Evolutionary conservation across 1,139 yeast genomes (phyloP).

Genomic region (Magnusiomyces fungicola): DNA sequence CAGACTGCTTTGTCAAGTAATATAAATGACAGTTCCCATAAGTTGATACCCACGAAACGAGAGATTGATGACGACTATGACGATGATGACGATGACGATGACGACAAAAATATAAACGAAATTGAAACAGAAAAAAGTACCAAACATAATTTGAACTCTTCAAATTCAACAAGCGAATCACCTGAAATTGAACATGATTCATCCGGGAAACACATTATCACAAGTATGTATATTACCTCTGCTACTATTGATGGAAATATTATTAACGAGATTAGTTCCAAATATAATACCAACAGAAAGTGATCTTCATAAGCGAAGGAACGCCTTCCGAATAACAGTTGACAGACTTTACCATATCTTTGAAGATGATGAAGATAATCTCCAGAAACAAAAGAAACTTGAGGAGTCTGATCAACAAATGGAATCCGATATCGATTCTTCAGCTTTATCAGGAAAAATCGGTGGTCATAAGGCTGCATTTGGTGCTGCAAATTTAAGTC

Average conservation of each 20-base stretch:
- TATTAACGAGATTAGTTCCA: slow-evolving; percentile 12
- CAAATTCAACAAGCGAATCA: neutral
- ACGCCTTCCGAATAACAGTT: slow-evolving; percentile 14
- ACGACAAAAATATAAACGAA: slow-evolving; percentile 12
- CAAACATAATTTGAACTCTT: neutral
- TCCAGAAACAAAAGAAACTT: slow-evolving; percentile 65
- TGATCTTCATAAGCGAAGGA: slow-evolving; percentile 19
- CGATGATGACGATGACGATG: slow-evolving; percentile 25
- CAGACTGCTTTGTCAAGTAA: neutral
- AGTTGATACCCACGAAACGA: slow-evolving; percentile 14
- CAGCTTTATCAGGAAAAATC: slow-evolving; percentile 13
- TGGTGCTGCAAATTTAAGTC: slow-evolving; percentile 76
- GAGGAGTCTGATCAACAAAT: slow-evolving; percentile 74
- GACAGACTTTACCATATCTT: slow-evolving; percentile 63
- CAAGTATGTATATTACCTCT: slow-evolving; percentile 14
- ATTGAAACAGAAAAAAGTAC: slow-evolving; percentile 15
- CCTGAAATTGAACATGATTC: slow-evolving; percentile 5
- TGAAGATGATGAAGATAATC: slow-evolving; percentile 74
- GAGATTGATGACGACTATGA: slow-evolving; percentile 28
- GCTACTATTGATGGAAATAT: slow-evolving; percentile 4
- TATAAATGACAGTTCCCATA: neutral
- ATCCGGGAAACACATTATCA: slow-evolving; percentile 12
- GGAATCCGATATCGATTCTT: slow-evolving; percentile 35
- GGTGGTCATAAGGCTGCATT: slow-evolving; percentile 40
- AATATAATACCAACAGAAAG: slow-evolving; percentile 16